A percentile compares a stretch with the other conserved stretches of the same genome.
Conservation (phyloP, 257 asterid species). For the Anisodus acutangulus region DNA sequence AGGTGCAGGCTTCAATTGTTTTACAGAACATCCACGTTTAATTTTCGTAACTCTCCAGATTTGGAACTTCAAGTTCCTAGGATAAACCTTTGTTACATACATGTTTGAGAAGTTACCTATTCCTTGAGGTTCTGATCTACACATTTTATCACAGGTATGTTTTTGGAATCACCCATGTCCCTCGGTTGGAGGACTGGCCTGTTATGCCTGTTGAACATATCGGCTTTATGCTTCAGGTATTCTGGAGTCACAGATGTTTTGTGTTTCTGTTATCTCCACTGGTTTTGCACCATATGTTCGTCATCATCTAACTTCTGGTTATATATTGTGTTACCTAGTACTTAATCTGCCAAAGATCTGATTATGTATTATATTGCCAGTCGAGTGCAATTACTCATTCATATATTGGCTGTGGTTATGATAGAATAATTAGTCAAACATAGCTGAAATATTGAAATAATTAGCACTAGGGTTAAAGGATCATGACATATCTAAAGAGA, state of each 20-base stretch:
- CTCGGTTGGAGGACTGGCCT: slow-evolving; percentile 98
- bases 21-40: neutral
- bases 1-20: neutral
- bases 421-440: neutral
- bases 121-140: slow-evolving; percentile 15
- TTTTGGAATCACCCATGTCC: slow-evolving; percentile 95
- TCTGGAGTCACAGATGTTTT: neutral
- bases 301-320: slow-evolving; percentile 1
- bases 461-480: neutral
- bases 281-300: neutral
- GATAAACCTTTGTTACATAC: neutral
- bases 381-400: neutral
- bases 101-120: slow-evolving; percentile 10
- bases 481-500: neutral
- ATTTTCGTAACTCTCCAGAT: neutral
- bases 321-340: neutral
- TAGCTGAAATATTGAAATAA: neutral
- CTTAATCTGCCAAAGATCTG: neutral
- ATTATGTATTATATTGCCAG: neutral
- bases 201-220: slow-evolving; percentile 95
- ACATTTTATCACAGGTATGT: slow-evolving; percentile 64
- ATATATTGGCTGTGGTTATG: neutral
- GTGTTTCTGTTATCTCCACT: neutral
- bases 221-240: slow-evolving; percentile 92
- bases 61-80: slow-evolving; percentile 12